Conservation (phyloP, 805 yeast genomes). For the Candida khao-thaluensis region DNA sequence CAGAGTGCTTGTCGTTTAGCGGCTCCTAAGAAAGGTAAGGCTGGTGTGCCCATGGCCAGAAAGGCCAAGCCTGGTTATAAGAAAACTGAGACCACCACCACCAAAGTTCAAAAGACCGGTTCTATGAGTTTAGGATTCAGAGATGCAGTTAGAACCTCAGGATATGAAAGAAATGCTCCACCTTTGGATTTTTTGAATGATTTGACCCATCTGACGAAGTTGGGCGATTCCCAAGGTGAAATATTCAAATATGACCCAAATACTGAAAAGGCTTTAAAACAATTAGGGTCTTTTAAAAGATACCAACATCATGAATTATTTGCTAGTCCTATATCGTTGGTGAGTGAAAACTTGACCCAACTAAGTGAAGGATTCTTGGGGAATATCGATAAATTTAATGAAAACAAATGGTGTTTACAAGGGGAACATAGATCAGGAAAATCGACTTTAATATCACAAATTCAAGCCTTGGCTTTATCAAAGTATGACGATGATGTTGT, state of each 20-base stretch:
- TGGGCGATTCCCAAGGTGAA: slow-evolving; percentile 10
- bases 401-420: slow-evolving; percentile 53
- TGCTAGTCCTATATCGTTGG: slow-evolving; percentile 55
- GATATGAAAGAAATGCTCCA: slow-evolving; percentile 33
- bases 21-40: slow-evolving; percentile 18
- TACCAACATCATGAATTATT: slow-evolving; percentile 69
- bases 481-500: slow-evolving; percentile 37
- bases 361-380: slow-evolving; percentile 38
- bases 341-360: slow-evolving; percentile 49
- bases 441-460: slow-evolving; percentile 67
- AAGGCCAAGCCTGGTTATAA: slow-evolving; percentile 24
- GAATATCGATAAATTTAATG: slow-evolving; percentile 24
- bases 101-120: slow-evolving; percentile 29
- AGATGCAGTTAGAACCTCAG: slow-evolving; percentile 36
- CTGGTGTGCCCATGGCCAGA: slow-evolving; percentile 19
- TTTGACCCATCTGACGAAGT: not conserved
- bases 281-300: slow-evolving; percentile 64
- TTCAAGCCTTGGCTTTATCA: slow-evolving; percentile 53
- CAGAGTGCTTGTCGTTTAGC: slow-evolving; percentile 12
- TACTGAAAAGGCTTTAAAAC: slow-evolving; percentile 44
- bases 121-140: slow-evolving; percentile 40
- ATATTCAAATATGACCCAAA: slow-evolving; percentile 39
- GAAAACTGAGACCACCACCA: slow-evolving; percentile 13
- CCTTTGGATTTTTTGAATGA: slow-evolving; percentile 12
- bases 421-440: slow-evolving; percentile 83